Evolutionary conservation across 768 basidiomycete genomes (phyloP).

Genomic region (Termitomyces heimii): DNA sequence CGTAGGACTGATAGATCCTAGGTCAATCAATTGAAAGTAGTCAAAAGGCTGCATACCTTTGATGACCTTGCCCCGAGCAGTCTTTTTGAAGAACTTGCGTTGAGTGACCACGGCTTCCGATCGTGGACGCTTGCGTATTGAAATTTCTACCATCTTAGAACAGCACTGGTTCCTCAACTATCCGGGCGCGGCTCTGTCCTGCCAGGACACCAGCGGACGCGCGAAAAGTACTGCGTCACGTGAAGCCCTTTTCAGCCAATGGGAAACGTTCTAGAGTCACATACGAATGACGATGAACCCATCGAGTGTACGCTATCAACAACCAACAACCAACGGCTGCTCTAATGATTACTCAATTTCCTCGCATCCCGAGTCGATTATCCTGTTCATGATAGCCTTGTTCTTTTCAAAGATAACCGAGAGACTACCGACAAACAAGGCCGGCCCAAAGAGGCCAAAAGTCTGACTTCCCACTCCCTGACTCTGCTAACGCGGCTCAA

Average conservation of each 20-base stretch:
- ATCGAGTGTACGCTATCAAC: no score
- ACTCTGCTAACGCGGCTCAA: no score
- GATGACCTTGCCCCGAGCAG: conserved; percentile 87
- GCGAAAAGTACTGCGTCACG: not conserved
- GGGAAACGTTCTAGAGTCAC: no score
- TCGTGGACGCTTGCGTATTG: conserved; percentile 64
- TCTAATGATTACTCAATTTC: no score
- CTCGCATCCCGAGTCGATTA: no score
- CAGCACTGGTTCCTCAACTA: not conserved
- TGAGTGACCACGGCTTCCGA: conserved; percentile 74
- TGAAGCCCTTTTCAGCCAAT: not conserved
- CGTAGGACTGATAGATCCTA: conserved; percentile 57
- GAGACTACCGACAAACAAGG: no score
- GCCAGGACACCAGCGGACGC: not conserved
- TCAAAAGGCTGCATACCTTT: conserved; percentile 54
- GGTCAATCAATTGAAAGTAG: not conserved
- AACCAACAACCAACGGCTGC: no score
- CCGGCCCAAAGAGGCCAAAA: no score
- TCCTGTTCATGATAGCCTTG: no score
- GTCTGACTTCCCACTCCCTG: no score
- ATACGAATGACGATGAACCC: no score
- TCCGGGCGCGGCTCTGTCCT: not conserved
- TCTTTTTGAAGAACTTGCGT: conserved; percentile 95
- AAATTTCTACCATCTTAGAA: conserved; percentile 35
- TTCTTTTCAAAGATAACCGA: no score